Evolutionary conservation across 129 eudicot genomes (phyloP).

Genomic region (Heracleum sosnowskyi): DNA sequence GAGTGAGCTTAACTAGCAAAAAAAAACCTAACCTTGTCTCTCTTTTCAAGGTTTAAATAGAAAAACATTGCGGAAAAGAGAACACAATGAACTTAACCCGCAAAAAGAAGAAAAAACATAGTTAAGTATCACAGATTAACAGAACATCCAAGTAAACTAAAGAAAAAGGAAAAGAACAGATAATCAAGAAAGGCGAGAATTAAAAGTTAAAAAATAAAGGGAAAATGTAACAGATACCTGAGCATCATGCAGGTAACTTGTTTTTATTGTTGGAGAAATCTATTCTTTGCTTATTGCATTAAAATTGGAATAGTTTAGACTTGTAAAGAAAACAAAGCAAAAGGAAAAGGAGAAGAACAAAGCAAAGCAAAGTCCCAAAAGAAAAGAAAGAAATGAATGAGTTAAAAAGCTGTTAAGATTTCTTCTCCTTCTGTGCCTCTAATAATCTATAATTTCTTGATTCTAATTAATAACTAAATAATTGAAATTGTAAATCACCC

Average conservation of each 20-base stretch:
- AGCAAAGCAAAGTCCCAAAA: not conserved
- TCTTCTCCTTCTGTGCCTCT: too few species aligned
- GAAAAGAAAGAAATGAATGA: not conserved
- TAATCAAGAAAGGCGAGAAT: not conserved
- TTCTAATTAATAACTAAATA: too few species aligned
- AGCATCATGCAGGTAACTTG: not conserved
- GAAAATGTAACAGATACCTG: not conserved
- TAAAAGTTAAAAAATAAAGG: not conserved
- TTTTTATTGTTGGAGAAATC: not conserved
- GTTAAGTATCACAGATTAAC: not conserved
- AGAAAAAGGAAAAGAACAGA: not conserved
- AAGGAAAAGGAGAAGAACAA: not conserved
- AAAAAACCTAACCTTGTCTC: too few species aligned
- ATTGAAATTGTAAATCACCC: too few species aligned
- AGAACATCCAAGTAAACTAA: not conserved
- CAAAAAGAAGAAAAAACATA: too few species aligned
- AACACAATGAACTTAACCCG: too few species aligned
- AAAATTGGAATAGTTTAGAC: not conserved
- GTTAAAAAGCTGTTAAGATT: not conserved
- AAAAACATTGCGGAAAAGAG: too few species aligned
- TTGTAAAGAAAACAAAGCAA: not conserved
- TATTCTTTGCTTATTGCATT: not conserved
- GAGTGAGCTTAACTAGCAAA: not conserved
- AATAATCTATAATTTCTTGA: too few species aligned
- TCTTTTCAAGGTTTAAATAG: too few species aligned